These are phyloP conservation scores for Aspergillus cejpii DNA, from an alignment of 2,329 filamentous ascomycete genomes.

Conservation along the genomic window DNA sequence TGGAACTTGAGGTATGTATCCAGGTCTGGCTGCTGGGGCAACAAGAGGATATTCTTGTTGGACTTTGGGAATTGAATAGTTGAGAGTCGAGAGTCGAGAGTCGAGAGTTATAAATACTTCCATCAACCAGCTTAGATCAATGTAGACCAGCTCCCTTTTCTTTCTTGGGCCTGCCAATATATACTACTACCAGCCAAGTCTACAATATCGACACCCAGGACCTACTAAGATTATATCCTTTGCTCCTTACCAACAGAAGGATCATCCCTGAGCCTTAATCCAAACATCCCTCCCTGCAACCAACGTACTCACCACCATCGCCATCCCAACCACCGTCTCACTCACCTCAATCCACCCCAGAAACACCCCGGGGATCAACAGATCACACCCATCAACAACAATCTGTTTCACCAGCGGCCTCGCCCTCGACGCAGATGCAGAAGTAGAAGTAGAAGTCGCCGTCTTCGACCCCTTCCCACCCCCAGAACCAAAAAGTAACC, in stretches of 20 bases:
- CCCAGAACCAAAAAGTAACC: slow-evolving; percentile 19
- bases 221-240: too few species aligned
- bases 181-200: too few species aligned
- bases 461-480: slow-evolving; percentile 9
- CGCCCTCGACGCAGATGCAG: slow-evolving; percentile 23
- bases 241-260: too few species aligned
- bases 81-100: too few species aligned
- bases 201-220: neutral
- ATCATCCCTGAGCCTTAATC: slow-evolving; percentile 35
- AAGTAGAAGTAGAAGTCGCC: too few species aligned
- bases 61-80: too few species aligned
- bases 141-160: neutral
- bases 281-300: slow-evolving; percentile 57
- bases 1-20: too few species aligned
- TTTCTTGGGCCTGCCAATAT: too few species aligned
- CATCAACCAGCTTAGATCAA: neutral
- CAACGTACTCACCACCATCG: slow-evolving; percentile 57
- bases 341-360: slow-evolving; percentile 55
- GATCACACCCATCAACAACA: slow-evolving; percentile 54
- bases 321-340: slow-evolving; percentile 49
- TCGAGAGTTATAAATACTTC: too few species aligned
- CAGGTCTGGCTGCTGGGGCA: neutral
- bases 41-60: neutral
- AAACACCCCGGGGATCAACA: slow-evolving; percentile 54
- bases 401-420: slow-evolving; percentile 44